phyloP scores from a whole-genome alignment of 345 rosid species.

The Punica granatum region DNA sequence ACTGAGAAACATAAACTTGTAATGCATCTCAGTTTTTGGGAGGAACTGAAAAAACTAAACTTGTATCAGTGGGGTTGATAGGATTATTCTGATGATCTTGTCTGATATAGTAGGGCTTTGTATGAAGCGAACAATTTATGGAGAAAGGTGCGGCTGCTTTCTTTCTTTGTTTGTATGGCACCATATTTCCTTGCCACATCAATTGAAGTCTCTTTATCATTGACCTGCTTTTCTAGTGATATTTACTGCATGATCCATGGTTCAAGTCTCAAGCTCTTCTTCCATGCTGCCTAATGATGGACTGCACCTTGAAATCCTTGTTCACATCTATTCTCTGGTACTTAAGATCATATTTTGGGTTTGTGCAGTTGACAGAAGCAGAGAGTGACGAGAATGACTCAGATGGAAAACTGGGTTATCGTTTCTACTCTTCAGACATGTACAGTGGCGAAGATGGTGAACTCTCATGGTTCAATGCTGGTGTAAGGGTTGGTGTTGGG shows the following conservation, averaged over 20 bases:
- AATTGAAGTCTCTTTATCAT: background rate
- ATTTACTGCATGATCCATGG: background rate
- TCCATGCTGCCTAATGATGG: background rate
- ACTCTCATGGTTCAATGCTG: slow-evolving; percentile 89
- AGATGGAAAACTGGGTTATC: slow-evolving; percentile 39
- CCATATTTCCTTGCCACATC: background rate
- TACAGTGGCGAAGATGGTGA: slow-evolving; percentile 74
- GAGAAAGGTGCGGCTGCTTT: background rate
- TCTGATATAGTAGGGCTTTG: background rate
- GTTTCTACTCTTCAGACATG: slow-evolving; percentile 49
- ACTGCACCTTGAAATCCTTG: background rate
- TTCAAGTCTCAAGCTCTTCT: background rate
- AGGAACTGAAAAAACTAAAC: background rate
- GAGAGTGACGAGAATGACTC: slow-evolving; percentile 40
- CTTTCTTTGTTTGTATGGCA: background rate
- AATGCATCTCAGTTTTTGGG: no score
- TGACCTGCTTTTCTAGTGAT: background rate
- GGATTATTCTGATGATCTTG: background rate
- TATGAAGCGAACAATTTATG: background rate
- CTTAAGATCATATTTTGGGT: background rate
- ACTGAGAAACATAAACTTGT: no score
- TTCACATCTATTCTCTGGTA: background rate
- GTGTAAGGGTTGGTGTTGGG: slow-evolving; percentile 94
- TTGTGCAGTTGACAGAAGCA: background rate
- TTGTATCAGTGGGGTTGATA: background rate